Percentiles rank a stretch among this genome's conserved stretches.
Evolutionary conservation across 2,329 filamentous ascomycete species (phyloP).

Genomic region (Pestalotiopsis sp.): DNA sequence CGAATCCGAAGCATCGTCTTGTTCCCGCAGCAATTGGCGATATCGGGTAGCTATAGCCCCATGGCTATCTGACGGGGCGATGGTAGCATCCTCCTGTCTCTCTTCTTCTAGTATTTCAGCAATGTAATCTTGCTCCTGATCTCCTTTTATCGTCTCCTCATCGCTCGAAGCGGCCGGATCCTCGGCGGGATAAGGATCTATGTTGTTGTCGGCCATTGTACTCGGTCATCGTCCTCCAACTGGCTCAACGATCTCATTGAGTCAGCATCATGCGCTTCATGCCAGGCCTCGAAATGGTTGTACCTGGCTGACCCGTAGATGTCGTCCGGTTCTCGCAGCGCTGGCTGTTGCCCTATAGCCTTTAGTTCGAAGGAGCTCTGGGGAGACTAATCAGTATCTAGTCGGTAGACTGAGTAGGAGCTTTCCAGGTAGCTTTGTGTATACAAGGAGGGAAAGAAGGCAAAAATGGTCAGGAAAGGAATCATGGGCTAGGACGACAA

Average conservation of each 20-base stretch:
- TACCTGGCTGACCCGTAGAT: background rate
- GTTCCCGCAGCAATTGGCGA: slow-evolving; percentile 46
- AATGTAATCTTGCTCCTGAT: slow-evolving; percentile 36
- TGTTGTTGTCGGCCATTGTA: slow-evolving; percentile 35
- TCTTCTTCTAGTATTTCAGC: slow-evolving; percentile 39
- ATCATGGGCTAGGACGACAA: background rate
- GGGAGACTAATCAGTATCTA: background rate
- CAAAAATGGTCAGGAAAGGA: background rate
- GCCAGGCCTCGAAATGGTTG: background rate
- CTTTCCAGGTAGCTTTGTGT: background rate
- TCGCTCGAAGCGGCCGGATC: slow-evolving; percentile 41
- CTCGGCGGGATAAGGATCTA: slow-evolving; percentile 45
- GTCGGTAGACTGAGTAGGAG: background rate
- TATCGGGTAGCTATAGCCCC: slow-evolving; percentile 45
- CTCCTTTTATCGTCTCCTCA: slow-evolving; percentile 44
- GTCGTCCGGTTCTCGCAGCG: background rate
- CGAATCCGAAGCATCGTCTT: slow-evolving; percentile 52
- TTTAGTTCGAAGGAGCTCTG: background rate
- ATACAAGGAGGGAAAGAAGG: background rate
- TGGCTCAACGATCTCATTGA: slow-evolving; percentile 31
- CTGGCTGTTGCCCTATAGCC: background rate
- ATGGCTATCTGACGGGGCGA: slow-evolving; percentile 28
- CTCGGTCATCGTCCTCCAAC: slow-evolving; percentile 44
- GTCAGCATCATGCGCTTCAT: slow-evolving; percentile 27
- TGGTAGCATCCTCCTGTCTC: slow-evolving; percentile 24